These are phyloP conservation scores for Cyclanthera cordifolia DNA, from an alignment of 306 rosid genomes.

Conservation along the genomic window DNA sequence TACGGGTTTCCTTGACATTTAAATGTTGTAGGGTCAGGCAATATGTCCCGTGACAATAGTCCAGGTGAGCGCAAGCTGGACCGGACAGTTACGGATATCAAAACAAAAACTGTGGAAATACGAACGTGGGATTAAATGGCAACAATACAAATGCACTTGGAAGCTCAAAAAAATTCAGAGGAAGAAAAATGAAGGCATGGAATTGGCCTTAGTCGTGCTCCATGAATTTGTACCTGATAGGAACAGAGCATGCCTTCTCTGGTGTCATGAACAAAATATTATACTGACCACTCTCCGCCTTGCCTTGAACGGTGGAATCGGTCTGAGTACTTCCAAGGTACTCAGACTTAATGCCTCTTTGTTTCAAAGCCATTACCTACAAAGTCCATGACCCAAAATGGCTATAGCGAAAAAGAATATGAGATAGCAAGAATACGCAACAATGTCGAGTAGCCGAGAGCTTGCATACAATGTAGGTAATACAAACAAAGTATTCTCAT, in stretches of 20 bases:
- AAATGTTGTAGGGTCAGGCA: no score
- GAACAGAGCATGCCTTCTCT: constrained; percentile 67
- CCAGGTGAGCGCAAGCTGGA: no score
- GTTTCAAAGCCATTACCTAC: constrained; percentile 81
- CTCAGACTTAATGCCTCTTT: constrained; percentile 75
- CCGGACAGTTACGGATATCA: no score
- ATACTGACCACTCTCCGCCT: constrained; percentile 71
- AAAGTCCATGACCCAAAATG: neutral
- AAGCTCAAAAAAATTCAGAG: neutral
- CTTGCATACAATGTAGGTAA: neutral
- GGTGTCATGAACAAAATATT: constrained; percentile 82
- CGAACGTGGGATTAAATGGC: neutral
- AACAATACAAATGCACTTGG: neutral
- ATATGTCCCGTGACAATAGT: no score
- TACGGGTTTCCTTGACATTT: no score
- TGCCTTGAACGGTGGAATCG: constrained; percentile 48
- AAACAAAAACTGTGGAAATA: no score
- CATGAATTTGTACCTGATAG: constrained; percentile 40
- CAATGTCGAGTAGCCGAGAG: no score
- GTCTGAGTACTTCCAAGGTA: constrained; percentile 77
- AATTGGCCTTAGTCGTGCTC: neutral
- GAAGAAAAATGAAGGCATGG: neutral
- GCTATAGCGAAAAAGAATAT: neutral
- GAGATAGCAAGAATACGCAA: no score
- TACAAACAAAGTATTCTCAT: no score